Conservation (phyloP, 331 rosid species). For the Acacia concinna region DNA sequence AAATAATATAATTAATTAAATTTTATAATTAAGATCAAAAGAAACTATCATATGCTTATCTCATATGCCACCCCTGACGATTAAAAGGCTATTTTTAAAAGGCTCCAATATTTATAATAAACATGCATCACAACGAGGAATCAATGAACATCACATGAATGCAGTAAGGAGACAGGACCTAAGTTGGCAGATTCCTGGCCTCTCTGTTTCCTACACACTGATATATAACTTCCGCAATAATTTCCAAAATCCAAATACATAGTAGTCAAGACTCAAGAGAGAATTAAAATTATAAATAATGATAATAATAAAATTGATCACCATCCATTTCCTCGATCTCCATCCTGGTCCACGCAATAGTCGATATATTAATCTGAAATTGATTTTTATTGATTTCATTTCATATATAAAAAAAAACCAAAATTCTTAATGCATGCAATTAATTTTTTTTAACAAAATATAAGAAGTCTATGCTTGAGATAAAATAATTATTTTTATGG, state of each 20-base stretch:
- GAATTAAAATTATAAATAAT: no score
- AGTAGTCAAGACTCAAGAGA: no score
- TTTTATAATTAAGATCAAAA: no score
- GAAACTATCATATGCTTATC: no score
- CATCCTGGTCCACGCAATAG: background rate
- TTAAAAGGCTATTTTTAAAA: no score
- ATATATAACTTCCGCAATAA: background rate
- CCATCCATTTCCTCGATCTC: background rate
- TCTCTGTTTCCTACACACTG: background rate
- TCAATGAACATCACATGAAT: background rate
- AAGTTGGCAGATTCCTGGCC: slow-evolving; percentile 18
- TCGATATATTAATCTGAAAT: background rate
- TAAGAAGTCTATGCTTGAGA: background rate
- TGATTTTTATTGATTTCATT: background rate
- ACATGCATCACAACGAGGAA: background rate
- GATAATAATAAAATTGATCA: background rate
- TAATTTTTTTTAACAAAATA: background rate
- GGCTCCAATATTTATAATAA: no score
- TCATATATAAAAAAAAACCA: background rate
- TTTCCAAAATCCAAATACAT: background rate
- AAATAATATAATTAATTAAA: no score
- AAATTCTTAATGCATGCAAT: background rate
- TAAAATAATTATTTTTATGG: background rate
- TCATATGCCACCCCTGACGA: no score
- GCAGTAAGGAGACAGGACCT: background rate